phyloP scores from a whole-genome alignment of 1,139 yeast genomes.

The Nakaseomyces glabratus region DNA sequence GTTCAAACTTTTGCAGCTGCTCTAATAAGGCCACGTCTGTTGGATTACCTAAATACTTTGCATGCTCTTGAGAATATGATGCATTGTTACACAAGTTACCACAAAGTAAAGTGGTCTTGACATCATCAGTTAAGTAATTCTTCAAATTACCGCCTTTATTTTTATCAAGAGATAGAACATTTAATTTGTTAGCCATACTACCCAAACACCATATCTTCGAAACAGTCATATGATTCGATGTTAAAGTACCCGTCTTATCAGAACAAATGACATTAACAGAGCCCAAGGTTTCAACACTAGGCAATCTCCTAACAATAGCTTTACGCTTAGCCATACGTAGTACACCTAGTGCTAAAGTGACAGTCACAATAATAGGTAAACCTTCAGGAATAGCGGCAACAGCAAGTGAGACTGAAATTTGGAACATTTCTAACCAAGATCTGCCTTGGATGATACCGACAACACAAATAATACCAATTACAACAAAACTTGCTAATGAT shows the following conservation, averaged over 20 bases:
- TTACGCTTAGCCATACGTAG: slow-evolving; percentile 88
- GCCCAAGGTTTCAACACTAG: slow-evolving; percentile 92
- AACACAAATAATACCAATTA: slow-evolving; percentile 79
- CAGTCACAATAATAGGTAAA: slow-evolving; percentile 91
- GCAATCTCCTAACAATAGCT: slow-evolving; percentile 87
- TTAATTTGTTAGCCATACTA: slow-evolving; percentile 45
- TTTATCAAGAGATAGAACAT: slow-evolving; percentile 41
- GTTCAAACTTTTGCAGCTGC: slow-evolving; percentile 57
- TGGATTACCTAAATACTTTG: slow-evolving; percentile 78
- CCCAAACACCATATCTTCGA: slow-evolving; percentile 75
- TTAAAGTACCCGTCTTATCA: slow-evolving; percentile 91
- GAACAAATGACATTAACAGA: slow-evolving; percentile 92
- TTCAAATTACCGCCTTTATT: slow-evolving; percentile 37
- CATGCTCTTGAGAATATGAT: slow-evolving; percentile 57
- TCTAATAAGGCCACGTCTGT: slow-evolving; percentile 88
- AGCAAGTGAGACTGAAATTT: slow-evolving; percentile 89
- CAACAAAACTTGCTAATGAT: slow-evolving; percentile 68
- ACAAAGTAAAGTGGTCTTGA: slow-evolving; percentile 47
- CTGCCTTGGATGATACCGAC: slow-evolving; percentile 87
- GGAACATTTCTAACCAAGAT: slow-evolving; percentile 93
- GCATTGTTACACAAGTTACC: slow-evolving; percentile 83
- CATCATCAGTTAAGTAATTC: slow-evolving; percentile 43
- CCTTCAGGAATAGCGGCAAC: slow-evolving; percentile 99
- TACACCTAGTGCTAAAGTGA: slow-evolving; percentile 89
- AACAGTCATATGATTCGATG: slow-evolving; percentile 90